Base-by-base conservation (phyloP, 495 filamentous ascomycete genomes). In the Penicillium arizonense region DNA sequence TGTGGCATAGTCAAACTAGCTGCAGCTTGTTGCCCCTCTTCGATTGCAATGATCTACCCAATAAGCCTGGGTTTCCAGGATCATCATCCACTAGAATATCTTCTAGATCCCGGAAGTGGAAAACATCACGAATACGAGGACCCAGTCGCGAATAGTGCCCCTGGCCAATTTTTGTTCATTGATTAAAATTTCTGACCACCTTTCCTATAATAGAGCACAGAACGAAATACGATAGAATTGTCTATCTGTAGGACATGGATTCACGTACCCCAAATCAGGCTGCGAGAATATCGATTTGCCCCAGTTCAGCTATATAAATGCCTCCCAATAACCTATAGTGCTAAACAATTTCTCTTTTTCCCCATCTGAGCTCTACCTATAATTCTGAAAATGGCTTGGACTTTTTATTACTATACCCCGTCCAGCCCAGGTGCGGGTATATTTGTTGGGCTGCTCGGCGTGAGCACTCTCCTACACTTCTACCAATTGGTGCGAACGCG, bases 351-450 rank as follows among this genome's bases (percentile, higher is more conserved):
- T 24, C 23, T 3, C 23, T 2, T 24, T 24, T 24, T 24, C 23
- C 23, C 23, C 23, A 24, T 24, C 5, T 24, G 23, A 24, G 5
- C 23, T 24, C 5, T 24, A 4, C 6, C 28, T 8, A 2, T 30
- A 32, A 24, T 35, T 3, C 24, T 6, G 18, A 53, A 30, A 42
- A 65, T 65, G 56, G 43, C 44, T 3, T 65, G 55, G 33, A 53
- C 46, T 12, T 59, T 67, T 28, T 72, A 69, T 45, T 65, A 78
- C 30, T 86, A 84, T 50, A 24, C 70, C 11, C 81, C 82, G 1
- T 82, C 77, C 1, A 39, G 71, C 0, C 62, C 71, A 11, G 78
- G 77, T 2, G 78, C 77, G 3, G 65, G 63, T n/a, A 75, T 82
- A 49, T 82, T 83, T 57, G 47, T 61, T 36, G 64, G 73, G 5